Evolutionary conservation across 1,139 yeast genomes (phyloP).

Genomic region (Suhomyces wounanorum): DNA sequence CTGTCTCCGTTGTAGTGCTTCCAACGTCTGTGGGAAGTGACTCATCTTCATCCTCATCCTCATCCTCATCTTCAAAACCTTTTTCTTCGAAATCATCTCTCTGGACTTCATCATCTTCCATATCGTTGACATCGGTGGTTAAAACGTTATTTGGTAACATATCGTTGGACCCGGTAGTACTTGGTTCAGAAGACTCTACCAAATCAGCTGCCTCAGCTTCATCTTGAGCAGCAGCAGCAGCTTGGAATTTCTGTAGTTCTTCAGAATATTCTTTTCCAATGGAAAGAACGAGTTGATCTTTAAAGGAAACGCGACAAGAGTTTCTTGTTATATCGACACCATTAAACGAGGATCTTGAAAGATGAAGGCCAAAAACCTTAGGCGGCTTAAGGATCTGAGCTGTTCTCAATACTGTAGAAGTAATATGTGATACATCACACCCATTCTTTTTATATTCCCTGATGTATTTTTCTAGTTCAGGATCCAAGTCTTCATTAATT

Average conservation of each 20-base stretch:
- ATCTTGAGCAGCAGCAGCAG: slow-evolving; percentile 25
- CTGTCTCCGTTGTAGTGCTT: slow-evolving; percentile 13
- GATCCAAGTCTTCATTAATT: slow-evolving; percentile 63
- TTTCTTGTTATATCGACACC: slow-evolving; percentile 76
- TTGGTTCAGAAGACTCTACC: slow-evolving; percentile 7
- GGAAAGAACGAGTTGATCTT: slow-evolving; percentile 55
- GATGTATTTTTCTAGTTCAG: slow-evolving; percentile 47
- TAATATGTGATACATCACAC: slow-evolving; percentile 46
- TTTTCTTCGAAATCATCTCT: slow-evolving; percentile 44
- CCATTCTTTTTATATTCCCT: slow-evolving; percentile 47
- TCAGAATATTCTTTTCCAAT: slow-evolving; percentile 49
- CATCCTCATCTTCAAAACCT: slow-evolving; percentile 36
- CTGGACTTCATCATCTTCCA: slow-evolving; percentile 49
- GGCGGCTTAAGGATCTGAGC: slow-evolving; percentile 69
- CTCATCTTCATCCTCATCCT: slow-evolving; percentile 29
- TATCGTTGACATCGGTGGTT: slow-evolving; percentile 46
- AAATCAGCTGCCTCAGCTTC: slow-evolving; percentile 14
- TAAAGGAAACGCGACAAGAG: slow-evolving; percentile 69
- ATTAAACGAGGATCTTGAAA: slow-evolving; percentile 77
- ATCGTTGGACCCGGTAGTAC: slow-evolving; percentile 2
- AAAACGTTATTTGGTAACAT: slow-evolving; percentile 28
- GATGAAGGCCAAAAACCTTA: slow-evolving; percentile 67
- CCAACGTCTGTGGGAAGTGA: slow-evolving; percentile 21
- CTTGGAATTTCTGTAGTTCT: slow-evolving; percentile 39
- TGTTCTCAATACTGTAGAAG: slow-evolving; percentile 67